A percentile compares a stretch with the other conserved stretches of the same genome.
phyloP scores from a whole-genome alignment of 2,329 filamentous ascomycete species.

The Microdochium nivale region DNA sequence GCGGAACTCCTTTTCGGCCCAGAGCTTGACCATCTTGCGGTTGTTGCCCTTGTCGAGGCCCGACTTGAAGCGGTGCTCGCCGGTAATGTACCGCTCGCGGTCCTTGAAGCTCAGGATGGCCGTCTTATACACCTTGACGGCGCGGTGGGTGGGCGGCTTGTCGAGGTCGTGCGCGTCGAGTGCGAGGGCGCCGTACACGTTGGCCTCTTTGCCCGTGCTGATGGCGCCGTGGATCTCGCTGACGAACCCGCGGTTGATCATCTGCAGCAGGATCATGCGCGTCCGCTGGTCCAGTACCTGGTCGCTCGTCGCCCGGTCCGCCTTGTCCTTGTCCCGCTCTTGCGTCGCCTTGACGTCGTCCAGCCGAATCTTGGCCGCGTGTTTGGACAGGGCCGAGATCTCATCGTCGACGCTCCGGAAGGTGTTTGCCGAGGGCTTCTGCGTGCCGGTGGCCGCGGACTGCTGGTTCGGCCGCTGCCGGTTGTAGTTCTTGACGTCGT shows the following conservation, averaged over 20 bases:
- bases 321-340: constrained; percentile 69
- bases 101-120: constrained; percentile 97
- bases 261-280: constrained; percentile 88
- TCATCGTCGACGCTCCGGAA: constrained; percentile 78
- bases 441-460: constrained; percentile 50
- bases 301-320: constrained; percentile 87
- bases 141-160: constrained; percentile 58
- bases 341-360: constrained; percentile 52
- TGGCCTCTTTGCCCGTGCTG: constrained; percentile 95
- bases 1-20: constrained; percentile 97
- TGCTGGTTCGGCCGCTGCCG: constrained; percentile 62
- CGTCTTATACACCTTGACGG: constrained; percentile 99
- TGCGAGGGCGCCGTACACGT: constrained; percentile 86
- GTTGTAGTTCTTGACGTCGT: constrained; percentile 84
- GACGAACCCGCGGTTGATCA: constrained; percentile 87
- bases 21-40: constrained; percentile 94
- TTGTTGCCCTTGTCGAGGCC: constrained; percentile 94
- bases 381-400: constrained; percentile 71
- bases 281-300: constrained; percentile 92
- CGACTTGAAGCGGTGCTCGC: constrained; percentile 83
- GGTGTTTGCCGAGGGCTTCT: constrained; percentile 74
- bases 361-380: constrained; percentile 78
- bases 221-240: constrained; percentile 91
- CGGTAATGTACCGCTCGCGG: constrained; percentile 88
- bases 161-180: constrained; percentile 40